Evolutionary conservation across 306 rosid genomes (phyloP), one percentile per base, ranked within the genome.

Genomic region (Alnus rubra): DNA sequence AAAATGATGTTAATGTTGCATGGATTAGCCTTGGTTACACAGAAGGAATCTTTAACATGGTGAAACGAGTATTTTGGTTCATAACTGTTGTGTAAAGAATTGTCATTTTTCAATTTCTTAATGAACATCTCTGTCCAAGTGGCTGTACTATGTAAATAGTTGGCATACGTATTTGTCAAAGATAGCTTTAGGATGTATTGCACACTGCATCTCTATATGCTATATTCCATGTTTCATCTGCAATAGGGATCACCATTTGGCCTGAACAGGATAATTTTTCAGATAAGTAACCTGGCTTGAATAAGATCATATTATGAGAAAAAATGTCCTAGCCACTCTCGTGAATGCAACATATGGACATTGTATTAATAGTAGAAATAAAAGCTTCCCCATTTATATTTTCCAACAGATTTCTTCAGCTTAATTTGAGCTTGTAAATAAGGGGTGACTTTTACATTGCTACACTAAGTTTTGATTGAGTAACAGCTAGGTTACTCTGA

Each of bases 181-280:
- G 69, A 33, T 62, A 62, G 69, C 44, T 62, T 62, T 62, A 62
- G 69, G 69, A 62, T 31, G n/a, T 31, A 30, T 13, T 30, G 67
- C 14, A 60, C 44, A 35, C 47, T 48, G 6, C 0, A 55, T n/a
- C 7, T 65, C 49, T 65, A 7, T 65, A 65, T 15, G 28, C 13
- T 30, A 62, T 37, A 33, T 12, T 60, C 68, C 18, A 60, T 62
- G 44, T 35, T 14, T 64, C 15, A 64, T 64, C 70, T 35, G 70
- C 45, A 16, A 62, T 33, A 62, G 31, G 68, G n/a, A 62, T 62
- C 9, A 31, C 16, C 42, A 62, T 62, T 62, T 62, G 69, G 44
- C 69, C 31, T 31, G 44, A 62, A 33, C 31, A 62, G 31, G 69
- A 30, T 60, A 30, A 23, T 60, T 60, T 60, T 60, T 60, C 15